These are phyloP conservation scores for Trypanosoma conorhini DNA, from an alignment of 208 protist genomes.

Conservation along the genomic window DNA sequence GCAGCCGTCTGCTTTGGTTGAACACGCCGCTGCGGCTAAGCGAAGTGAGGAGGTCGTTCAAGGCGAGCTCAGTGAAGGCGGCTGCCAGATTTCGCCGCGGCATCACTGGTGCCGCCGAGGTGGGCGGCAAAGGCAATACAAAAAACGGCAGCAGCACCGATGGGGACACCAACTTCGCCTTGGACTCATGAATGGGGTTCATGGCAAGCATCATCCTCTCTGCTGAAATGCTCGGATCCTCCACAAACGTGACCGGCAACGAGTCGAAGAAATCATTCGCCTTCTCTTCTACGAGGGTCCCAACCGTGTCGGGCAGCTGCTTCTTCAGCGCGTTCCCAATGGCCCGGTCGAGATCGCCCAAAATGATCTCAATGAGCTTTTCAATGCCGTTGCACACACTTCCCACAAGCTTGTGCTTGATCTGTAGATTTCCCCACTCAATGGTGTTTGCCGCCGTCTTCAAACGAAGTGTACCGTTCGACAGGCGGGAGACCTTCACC, in stretches of 20 bases:
- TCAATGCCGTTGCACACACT: conserved; percentile 42
- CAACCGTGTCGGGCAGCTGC: conserved; percentile 31
- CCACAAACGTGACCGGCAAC: conserved; percentile 7
- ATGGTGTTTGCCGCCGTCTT: conserved; percentile 27
- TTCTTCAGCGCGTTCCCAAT: conserved; percentile 39
- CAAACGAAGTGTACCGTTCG: conserved; percentile 39
- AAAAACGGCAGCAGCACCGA: neutral
- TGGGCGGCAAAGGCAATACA: neutral
- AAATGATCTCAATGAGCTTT: conserved; percentile 47
- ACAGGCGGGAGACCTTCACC: conserved; percentile 25
- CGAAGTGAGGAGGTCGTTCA: conserved; percentile 50
- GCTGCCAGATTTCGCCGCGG: conserved; percentile 30
- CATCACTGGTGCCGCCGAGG: neutral
- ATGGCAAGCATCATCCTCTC: conserved; percentile 28
- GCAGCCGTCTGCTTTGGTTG: conserved; percentile 15
- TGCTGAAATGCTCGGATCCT: conserved; percentile 34
- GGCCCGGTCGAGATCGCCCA: conserved; percentile 54
- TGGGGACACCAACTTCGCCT: neutral
- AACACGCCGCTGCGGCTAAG: conserved; percentile 3
- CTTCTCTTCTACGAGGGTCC: conserved; percentile 26
- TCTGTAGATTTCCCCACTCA: conserved; percentile 40
- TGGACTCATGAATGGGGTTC: too few relatives aligned
- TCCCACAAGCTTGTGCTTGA: conserved; percentile 50
- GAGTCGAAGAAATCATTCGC: conserved; percentile 15
- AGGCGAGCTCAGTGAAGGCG: conserved; percentile 19